A percentile compares a stretch with the other conserved stretches of the same genome.
phyloP scores from a whole-genome alignment of 371 early-diverging fungal genomes.

The Mortierella sp. region DNA sequence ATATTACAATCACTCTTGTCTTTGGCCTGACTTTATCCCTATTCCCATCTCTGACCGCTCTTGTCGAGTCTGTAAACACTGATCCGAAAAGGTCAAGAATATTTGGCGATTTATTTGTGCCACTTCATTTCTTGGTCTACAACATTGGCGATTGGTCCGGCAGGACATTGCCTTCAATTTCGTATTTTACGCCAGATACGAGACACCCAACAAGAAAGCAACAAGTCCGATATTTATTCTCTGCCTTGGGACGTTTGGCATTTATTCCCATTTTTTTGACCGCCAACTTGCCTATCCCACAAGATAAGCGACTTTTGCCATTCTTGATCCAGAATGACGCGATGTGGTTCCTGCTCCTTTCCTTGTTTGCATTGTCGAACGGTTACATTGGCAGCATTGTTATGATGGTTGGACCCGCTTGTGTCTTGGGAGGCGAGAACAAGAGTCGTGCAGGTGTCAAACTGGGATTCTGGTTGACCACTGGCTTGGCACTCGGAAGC shows the following conservation, averaged over 20 bases:
- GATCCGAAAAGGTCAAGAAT: conserved; percentile 48
- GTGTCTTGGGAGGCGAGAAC: conserved; percentile 59
- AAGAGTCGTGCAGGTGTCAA: conserved; percentile 74
- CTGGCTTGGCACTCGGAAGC: conserved; percentile 80
- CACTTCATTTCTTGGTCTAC: conserved; percentile 81
- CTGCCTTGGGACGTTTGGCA: conserved; percentile 64
- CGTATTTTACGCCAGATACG: conserved; percentile 35
- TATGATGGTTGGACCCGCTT: conserved; percentile 85
- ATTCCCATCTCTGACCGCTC: conserved; percentile 83
- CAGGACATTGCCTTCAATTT: conserved; percentile 60
- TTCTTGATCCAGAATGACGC: conserved; percentile 72
- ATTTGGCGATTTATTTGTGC: conserved; percentile 75
- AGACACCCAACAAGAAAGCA: conserved; percentile 60
- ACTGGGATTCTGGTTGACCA: conserved; percentile 77
- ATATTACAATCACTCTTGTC: conserved; percentile 67
- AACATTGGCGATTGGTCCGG: conserved; percentile 86
- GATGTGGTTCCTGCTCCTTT: conserved; percentile 69
- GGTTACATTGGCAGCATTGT: conserved; percentile 78
- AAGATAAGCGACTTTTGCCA: conserved; percentile 60
- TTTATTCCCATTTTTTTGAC: conserved; percentile 80
- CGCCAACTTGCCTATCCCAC: conserved; percentile 72
- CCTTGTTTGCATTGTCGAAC: conserved; percentile 75
- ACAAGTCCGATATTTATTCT: conserved; percentile 58
- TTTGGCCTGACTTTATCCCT: conserved; percentile 79
- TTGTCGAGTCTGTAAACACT: conserved; percentile 69